These are phyloP conservation scores for Picea engelmannii DNA, from an alignment of 83 land plant genomes.

Conservation along the genomic window DNA sequence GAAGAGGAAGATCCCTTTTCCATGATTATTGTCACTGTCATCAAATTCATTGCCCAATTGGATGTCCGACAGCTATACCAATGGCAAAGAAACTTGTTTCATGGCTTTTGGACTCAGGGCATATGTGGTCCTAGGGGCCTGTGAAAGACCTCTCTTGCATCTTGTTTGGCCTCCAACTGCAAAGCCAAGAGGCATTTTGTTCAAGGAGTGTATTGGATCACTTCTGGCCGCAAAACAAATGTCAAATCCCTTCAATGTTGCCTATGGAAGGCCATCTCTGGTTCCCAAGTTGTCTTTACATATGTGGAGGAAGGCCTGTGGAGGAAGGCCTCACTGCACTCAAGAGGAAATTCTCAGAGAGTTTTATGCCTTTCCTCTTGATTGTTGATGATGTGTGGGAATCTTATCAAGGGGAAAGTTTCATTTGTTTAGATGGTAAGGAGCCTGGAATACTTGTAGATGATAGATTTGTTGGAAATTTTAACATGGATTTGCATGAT, in stretches of 20 bases:
- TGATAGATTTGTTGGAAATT: no score
- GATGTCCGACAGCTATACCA: neutral
- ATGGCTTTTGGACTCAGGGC: conserved; percentile 15
- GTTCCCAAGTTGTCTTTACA: conserved; percentile 13
- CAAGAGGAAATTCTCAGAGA: conserved; percentile 1
- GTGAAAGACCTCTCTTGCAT: conserved; percentile 22
- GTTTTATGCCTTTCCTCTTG: conserved; percentile 17
- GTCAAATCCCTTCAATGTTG: conserved; percentile 9
- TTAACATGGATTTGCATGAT: no score
- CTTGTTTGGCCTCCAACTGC: conserved; percentile 16
- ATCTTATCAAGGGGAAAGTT: conserved; percentile 18
- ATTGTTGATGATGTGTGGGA: conserved; percentile 20
- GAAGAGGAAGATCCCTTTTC: neutral
- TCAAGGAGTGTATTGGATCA: conserved; percentile 21
- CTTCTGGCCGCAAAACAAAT: neutral
- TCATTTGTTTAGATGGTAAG: conserved; percentile 24
- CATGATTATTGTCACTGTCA: neutral
- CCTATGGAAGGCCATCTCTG: conserved; percentile 19
- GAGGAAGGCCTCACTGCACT: conserved; percentile 21
- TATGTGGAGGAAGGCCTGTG: no score
- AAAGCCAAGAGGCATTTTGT: conserved; percentile 1
- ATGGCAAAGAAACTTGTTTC: conserved; percentile 6
- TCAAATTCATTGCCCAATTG: neutral
- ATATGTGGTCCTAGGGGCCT: conserved; percentile 18
- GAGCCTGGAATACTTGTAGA: conserved; percentile 25